phyloP scores from a whole-genome alignment of 257 asterid genomes.

The Primulina huaijiensis region DNA sequence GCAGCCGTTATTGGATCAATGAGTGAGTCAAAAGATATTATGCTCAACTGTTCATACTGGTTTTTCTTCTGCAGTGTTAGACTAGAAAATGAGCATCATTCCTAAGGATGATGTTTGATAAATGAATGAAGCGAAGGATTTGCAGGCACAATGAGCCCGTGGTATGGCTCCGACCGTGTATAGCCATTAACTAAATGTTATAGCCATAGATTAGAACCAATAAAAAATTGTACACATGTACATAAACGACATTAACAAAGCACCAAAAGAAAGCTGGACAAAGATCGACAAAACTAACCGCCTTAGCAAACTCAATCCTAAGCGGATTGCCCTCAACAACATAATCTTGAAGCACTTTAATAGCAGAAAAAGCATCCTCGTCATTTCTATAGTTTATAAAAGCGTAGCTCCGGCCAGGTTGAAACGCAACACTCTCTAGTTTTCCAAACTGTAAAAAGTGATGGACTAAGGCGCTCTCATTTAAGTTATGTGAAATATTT shows the following conservation, averaged over 20 bases:
- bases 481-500: conserved; percentile 58
- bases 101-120: neutral
- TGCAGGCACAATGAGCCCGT: conserved; percentile 17
- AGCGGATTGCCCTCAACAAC: conserved; percentile 75
- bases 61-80: conserved; percentile 15
- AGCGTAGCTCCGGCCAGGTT: conserved; percentile 91
- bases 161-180: conserved; percentile 17
- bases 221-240: conserved; percentile 21
- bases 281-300: conserved; percentile 91
- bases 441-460: conserved; percentile 69
- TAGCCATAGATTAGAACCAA: conserved; percentile 24
- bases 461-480: conserved; percentile 59
- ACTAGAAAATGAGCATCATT: conserved; percentile 11
- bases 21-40: neutral
- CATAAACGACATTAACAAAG: conserved; percentile 33
- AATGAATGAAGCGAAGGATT: conserved; percentile 18
- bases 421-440: conserved; percentile 82
- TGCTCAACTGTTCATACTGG: neutral
- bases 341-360: conserved; percentile 86
- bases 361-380: conserved; percentile 79
- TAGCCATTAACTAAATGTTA: conserved; percentile 21
- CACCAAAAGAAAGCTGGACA: conserved; percentile 47
- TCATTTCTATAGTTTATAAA: conserved; percentile 64
- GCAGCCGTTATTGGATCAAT: neutral
- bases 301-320: conserved; percentile 93